Evolutionary conservation across 805 yeast species (phyloP).

Genomic region (Wickerhamomyces bovis): DNA sequence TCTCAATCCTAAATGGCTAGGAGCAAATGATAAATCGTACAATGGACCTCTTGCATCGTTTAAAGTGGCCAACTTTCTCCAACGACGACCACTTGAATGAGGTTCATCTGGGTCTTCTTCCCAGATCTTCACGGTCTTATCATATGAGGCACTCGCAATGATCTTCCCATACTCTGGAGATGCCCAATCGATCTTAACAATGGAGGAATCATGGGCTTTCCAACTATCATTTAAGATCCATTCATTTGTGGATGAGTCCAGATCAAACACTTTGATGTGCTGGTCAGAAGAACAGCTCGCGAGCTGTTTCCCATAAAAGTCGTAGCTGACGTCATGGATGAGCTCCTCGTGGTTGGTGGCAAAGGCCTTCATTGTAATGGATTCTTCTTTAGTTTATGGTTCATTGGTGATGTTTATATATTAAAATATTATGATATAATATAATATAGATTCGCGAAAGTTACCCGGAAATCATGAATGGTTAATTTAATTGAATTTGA

Average conservation of each 20-base stretch:
- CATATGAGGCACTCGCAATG: constrained; percentile 84
- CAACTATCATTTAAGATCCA: constrained; percentile 88
- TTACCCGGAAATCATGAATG: constrained; percentile 13
- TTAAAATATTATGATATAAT: no score
- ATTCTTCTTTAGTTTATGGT: no score
- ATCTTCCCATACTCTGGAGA: constrained; percentile 90
- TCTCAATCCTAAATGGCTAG: constrained; percentile 73
- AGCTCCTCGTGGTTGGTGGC: constrained; percentile 90
- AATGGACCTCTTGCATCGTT: constrained; percentile 87
- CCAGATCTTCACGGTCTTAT: constrained; percentile 84
- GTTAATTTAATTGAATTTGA: no score
- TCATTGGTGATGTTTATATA: no score
- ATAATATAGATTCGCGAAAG: no score
- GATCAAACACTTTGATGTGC: constrained; percentile 82
- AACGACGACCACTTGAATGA: constrained; percentile 73
- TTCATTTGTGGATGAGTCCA: constrained; percentile 54
- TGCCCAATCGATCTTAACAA: constrained; percentile 85
- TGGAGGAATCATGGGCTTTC: constrained; percentile 91
- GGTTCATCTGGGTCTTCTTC: constrained; percentile 81
- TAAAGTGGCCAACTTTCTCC: constrained; percentile 70
- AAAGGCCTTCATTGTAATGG: constrained; percentile 53
- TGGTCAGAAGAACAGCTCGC: constrained; percentile 97
- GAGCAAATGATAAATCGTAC: constrained; percentile 87
- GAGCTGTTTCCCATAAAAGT: constrained; percentile 84
- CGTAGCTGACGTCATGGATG: constrained; percentile 85